A percentile compares a stretch with the other conserved stretches of the same genome.
phyloP scores from a whole-genome alignment of 352 stramenopile species.

The Phytophthora podocarpi region DNA sequence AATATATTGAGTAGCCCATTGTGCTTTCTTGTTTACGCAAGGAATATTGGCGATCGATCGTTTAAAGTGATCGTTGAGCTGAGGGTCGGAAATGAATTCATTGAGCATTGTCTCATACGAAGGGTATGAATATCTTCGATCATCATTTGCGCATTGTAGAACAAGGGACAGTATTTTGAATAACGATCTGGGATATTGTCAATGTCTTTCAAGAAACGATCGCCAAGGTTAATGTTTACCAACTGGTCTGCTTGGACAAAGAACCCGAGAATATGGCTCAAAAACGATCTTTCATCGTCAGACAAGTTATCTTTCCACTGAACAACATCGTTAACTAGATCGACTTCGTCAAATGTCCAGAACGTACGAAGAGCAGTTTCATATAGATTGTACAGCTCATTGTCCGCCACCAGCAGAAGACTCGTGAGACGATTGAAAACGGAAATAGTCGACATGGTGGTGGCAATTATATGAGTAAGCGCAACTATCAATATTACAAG shows the following conservation, averaged over 20 bases:
- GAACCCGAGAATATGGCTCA: slow-evolving; percentile 93
- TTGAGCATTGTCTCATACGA: not conserved
- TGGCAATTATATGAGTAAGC: too few relatives aligned
- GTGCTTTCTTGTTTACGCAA: slow-evolving; percentile 91
- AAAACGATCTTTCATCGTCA: slow-evolving; percentile 88
- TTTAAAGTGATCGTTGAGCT: slow-evolving; percentile 83
- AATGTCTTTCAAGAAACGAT: slow-evolving; percentile 92
- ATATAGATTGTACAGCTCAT: slow-evolving; percentile 94
- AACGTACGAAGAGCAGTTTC: slow-evolving; percentile 94
- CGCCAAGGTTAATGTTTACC: slow-evolving; percentile 92
- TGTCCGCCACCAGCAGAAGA: slow-evolving; percentile 91
- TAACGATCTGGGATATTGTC: slow-evolving; percentile 94
- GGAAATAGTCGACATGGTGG: too few relatives aligned
- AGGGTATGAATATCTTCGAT: not conserved
- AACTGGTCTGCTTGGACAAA: slow-evolving; percentile 94
- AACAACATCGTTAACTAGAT: slow-evolving; percentile 82
- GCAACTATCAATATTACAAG: too few relatives aligned
- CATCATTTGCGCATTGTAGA: slow-evolving; percentile 85
- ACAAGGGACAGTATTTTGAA: slow-evolving; percentile 93
- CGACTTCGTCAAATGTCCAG: slow-evolving; percentile 94
- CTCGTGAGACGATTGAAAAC: not conserved
- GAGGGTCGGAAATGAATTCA: slow-evolving; percentile 38
- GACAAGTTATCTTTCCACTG: slow-evolving; percentile 77
- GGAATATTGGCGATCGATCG: slow-evolving; percentile 91
- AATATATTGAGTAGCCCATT: slow-evolving; percentile 92